Percentiles rank a stretch among this genome's conserved stretches.
Conservation (phyloP, 345 rosid species). For the Bretschneidera sinensis region DNA sequence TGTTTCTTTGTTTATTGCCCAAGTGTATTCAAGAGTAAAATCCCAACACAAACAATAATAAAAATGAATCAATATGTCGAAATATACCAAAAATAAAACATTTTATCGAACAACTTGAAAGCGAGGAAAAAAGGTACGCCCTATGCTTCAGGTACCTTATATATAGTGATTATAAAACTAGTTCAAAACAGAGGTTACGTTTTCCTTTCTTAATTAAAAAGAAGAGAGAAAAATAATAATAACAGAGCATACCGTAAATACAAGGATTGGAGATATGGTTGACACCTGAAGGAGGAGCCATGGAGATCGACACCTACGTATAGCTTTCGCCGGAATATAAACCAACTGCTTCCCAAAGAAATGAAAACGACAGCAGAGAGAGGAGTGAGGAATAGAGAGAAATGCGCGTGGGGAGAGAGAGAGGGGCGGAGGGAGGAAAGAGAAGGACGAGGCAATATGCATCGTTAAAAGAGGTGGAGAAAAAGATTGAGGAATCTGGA, state of each 20-base stretch:
- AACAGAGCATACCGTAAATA: slow-evolving; percentile 50
- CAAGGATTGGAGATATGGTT: slow-evolving; percentile 75
- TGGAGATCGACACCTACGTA: slow-evolving; percentile 15
- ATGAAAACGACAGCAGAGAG: slow-evolving; percentile 33
- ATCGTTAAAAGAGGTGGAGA: slow-evolving; percentile 31
- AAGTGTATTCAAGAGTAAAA: too few species aligned
- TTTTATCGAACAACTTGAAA: neutral
- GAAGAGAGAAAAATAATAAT: slow-evolving; percentile 3
- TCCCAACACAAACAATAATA: too few species aligned
- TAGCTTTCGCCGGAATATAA: neutral
- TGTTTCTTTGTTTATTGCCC: too few species aligned
- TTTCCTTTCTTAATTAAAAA: too few species aligned
- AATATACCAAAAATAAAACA: neutral
- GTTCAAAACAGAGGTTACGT: too few species aligned
- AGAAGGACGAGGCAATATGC: slow-evolving; percentile 23
- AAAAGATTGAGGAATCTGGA: slow-evolving; percentile 42
- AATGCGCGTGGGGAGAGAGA: too few species aligned
- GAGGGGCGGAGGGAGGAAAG: slow-evolving; percentile 12
- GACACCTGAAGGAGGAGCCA: slow-evolving; percentile 61
- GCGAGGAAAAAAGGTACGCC: neutral
- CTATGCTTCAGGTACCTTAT: too few species aligned
- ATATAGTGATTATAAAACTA: too few species aligned
- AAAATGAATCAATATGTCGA: neutral
- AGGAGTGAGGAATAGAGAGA: too few species aligned
- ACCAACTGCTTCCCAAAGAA: slow-evolving; percentile 17